A percentile compares a stretch with the other conserved stretches of the same genome.
phyloP scores from a whole-genome alignment of 78 protist genomes.

The Dictyostelium firmibasis region DNA sequence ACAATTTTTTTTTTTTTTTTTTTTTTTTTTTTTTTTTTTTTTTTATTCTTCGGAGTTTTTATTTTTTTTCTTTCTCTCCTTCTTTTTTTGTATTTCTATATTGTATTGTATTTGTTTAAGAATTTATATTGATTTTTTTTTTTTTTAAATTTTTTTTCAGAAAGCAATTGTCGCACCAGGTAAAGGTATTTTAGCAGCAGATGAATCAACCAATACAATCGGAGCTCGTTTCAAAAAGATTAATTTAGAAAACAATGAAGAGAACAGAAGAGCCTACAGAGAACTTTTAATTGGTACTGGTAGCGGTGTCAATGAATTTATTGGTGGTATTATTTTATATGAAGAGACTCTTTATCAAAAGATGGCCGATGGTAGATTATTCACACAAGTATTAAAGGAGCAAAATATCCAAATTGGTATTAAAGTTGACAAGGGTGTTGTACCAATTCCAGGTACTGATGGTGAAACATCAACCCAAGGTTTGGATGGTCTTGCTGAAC shows the following conservation, averaged over 20 bases:
- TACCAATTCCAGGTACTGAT: constrained; percentile 77
- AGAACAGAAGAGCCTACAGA: constrained; percentile 94
- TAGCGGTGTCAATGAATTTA: constrained; percentile 79
- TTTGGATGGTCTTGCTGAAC: constrained; percentile 89
- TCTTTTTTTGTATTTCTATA: no score
- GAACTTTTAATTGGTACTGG: constrained; percentile 90
- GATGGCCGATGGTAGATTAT: constrained; percentile 86
- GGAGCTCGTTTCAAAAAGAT: constrained; percentile 95
- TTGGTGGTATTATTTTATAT: constrained; percentile 94
- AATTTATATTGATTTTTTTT: not conserved
- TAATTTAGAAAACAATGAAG: constrained; percentile 91
- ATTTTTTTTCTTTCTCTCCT: not conserved
- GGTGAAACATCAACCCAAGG: constrained; percentile 94
- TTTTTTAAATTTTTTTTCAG: not conserved
- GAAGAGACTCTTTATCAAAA: constrained; percentile 95
- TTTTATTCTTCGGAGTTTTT: not conserved
- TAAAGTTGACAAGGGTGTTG: constrained; percentile 91
- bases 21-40: no score
- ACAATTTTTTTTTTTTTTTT: not conserved
- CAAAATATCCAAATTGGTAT: constrained; percentile 93
- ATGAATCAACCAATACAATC: constrained; percentile 93
- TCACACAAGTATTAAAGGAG: constrained; percentile 81
- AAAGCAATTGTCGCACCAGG: constrained; percentile 89
- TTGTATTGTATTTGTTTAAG: not conserved
- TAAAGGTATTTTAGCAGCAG: constrained; percentile 97